Base-by-base conservation (phyloP, 2,329 filamentous ascomycete species). In the Aspergillus sp. region DNA sequence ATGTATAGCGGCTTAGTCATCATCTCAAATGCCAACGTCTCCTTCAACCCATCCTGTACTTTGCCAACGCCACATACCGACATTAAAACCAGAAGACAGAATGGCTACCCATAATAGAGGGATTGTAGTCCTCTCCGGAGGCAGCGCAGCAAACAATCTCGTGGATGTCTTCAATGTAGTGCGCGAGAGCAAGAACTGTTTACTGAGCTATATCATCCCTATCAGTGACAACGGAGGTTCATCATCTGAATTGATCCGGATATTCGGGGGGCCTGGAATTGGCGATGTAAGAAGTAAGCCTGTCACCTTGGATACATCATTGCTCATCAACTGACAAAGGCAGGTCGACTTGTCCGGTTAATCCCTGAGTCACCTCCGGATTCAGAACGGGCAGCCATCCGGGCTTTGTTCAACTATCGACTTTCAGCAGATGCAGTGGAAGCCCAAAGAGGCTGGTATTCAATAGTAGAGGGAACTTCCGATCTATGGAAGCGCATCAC, bases 191-290 rank as follows among this genome's bases (percentile, higher is more conserved):
- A 86, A 85, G 52, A 70, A 78, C 37, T 86, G 85, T 61, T 74
- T 78, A 2, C 71, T 94, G 38, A 88, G 82, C 69, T 94, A 95
- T 67, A 83, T 96, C 50, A 95, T 97, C 45, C 91, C 91, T 32
- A 95, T 96, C 64, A 93, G 87, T 55, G 91, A 97, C 71, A 97
- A 97, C 69, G 91, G 91, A 43, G 91, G 91, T 35, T 94, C 88
- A 58, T 94, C 90, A 2, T 95, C 88, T 41, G 91, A 97, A 72
- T 75, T 96, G 60, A 95, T 96, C 56, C 81, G 93, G 32, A 90
- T 97, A 32, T 93, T 97, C 70, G 93, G 91, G 12, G 93, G 93
- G 1, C 91, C 91, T 55, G 91, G 91, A 2, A 77, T 90, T 60
- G 86, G 86, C 48, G 86, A 90, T 70, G 80, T 90, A 22, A 76